Conservation (phyloP, 768 basidiomycete species). For the Termitomyces sp. region DNA sequence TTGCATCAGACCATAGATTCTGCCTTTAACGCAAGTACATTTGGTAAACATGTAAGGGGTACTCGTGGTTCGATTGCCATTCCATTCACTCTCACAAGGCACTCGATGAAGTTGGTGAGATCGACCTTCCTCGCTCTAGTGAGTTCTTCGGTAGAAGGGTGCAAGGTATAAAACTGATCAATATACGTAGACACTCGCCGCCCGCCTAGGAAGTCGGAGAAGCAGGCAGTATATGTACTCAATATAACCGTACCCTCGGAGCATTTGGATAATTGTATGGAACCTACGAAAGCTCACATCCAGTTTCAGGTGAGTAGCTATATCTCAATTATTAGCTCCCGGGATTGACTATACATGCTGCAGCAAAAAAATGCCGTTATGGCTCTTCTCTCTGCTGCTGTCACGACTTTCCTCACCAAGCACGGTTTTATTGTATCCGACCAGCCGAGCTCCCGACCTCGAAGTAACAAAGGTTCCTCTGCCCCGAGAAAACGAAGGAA, state of each 20-base stretch:
- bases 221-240: constrained; percentile 80
- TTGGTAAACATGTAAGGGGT: constrained; percentile 60
- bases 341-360: constrained; percentile 7
- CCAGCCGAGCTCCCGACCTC: constrained; percentile 9
- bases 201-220: constrained; percentile 77
- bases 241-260: constrained; percentile 65
- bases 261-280: constrained; percentile 74
- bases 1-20: constrained; percentile 67
- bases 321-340: constrained; percentile 7
- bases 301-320: constrained; percentile 58
- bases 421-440: constrained; percentile 51
- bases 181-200: constrained; percentile 49
- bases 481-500: constrained; percentile 54
- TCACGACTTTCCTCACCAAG: constrained; percentile 60
- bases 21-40: constrained; percentile 64
- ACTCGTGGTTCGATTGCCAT: not conserved
- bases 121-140: constrained; percentile 42
- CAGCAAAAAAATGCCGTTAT: constrained; percentile 60
- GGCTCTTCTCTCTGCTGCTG: constrained; percentile 52
- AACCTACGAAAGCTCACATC: constrained; percentile 70
- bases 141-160: constrained; percentile 12
- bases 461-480: constrained; percentile 13
- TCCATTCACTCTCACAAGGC: constrained; percentile 40
- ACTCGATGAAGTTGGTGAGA: constrained; percentile 62
- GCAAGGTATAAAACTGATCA: constrained; percentile 12